Base-by-base conservation (phyloP, 129 eudicot species). In the Lactuca sativa region DNA sequence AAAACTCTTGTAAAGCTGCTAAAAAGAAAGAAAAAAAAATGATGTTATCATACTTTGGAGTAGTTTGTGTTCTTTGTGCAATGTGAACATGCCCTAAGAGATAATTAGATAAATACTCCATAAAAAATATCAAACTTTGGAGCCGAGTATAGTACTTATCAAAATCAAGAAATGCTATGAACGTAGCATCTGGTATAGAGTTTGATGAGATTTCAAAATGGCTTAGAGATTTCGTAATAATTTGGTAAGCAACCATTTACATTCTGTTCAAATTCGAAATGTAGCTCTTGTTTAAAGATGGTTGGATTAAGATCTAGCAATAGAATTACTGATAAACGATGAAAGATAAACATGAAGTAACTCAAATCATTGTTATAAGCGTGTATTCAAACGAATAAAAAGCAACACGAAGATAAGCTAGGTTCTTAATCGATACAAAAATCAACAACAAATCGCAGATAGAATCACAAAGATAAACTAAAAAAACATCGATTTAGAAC, bases 221-320 rank as follows among this genome's bases (percentile, higher is more conserved):
- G 49, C 31, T 48, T 47, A 32, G 36, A 43, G 30, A 58, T 30
- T 5, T 5, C 37, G 5, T 32, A 44, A 59, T 3, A 49, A 49
- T 44, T 15, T 40, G 49, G 52, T 47, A 47, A 47, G 52, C 52
- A 37, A 14, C 5, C 3, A 8, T 25, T 58, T 14, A 6, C 54
- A 34, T 59, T 11, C 47, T 7, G 11, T 32, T 49, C 52, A 67
- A 48, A 38, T 59, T 76, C 1, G 62, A 68, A 59, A 60, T 59
- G 69, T 33, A 76, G 57, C 57, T 59, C 21, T 52, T 3, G 47
- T 34, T 51, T 25, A 30, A 76, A 59, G 69, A 76, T 59, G 59
- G 69, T 52, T 11, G 66, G 52, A 67, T 58, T 15, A 51, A 61
- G 64, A 76, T 60, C 70, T 3, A 33, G 21, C 18, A 11, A 37